Conservation (phyloP, 2,329 filamentous ascomycete species). For the Diaporthe velutina region DNA sequence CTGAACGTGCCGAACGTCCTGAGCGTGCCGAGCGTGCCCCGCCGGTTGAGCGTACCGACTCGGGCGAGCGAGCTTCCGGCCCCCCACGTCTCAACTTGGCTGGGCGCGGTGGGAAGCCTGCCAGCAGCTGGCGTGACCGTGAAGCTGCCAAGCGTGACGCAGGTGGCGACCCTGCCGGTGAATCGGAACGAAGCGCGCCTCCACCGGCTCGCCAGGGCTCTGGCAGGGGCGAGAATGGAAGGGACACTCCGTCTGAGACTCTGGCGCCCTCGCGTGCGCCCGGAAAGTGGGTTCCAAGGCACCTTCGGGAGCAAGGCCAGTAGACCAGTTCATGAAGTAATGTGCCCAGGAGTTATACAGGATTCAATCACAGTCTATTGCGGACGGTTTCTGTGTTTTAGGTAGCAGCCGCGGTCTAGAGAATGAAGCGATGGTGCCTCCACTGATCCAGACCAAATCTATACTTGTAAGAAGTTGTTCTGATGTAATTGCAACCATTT, state of each 20-base stretch:
- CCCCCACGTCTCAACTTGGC: constrained; percentile 69
- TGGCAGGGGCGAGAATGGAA: constrained; percentile 56
- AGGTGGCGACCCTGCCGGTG: constrained; percentile 38
- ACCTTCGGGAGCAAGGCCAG: constrained; percentile 42
- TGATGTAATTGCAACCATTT: constrained; percentile 1
- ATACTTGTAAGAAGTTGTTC: constrained; percentile 38
- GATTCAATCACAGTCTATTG: constrained; percentile 33
- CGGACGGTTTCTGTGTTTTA: constrained; percentile 31
- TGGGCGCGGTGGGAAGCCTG: constrained; percentile 55
- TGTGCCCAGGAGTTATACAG: constrained; percentile 29
- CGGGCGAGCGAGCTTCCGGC: constrained; percentile 58
- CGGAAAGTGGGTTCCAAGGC: constrained; percentile 71
- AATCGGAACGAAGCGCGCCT: constrained; percentile 41
- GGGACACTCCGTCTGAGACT: constrained; percentile 59
- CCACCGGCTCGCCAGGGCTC: constrained; percentile 57
- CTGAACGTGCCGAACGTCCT: background rate
- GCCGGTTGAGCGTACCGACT: constrained; percentile 55
- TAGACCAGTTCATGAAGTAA: constrained; percentile 32
- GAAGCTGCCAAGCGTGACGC: constrained; percentile 61
- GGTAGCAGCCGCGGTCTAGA: constrained; percentile 34
- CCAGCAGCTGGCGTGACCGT: constrained; percentile 70
- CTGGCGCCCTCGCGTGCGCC: constrained; percentile 65
- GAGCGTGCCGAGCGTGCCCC: constrained; percentile 14
- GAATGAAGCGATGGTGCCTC: constrained; percentile 35
- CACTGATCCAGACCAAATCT: constrained; percentile 1